These are phyloP conservation scores for Colletotrichum orbiculare DNA, from an alignment of 2,329 filamentous ascomycete genomes.

Conservation along the genomic window DNA sequence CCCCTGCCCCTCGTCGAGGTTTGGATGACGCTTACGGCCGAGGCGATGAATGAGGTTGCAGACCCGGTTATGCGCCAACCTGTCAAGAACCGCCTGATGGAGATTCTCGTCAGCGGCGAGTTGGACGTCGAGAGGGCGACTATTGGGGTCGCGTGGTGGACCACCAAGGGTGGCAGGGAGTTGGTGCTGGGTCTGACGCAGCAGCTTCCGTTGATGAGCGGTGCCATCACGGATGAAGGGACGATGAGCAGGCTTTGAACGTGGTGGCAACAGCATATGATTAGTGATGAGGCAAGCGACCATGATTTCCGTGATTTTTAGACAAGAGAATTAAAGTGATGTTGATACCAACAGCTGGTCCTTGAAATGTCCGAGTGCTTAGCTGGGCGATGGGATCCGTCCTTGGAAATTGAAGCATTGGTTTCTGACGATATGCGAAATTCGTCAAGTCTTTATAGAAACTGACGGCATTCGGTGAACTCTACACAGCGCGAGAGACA, in stretches of 20 bases:
- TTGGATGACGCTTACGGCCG: slow-evolving; percentile 80
- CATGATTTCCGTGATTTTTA: background rate
- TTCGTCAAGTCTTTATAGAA: no score
- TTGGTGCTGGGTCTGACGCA: slow-evolving; percentile 51
- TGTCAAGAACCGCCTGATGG: slow-evolving; percentile 80
- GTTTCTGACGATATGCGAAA: no score
- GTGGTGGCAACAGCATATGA: no score
- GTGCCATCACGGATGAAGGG: slow-evolving; percentile 55
- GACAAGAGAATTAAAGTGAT: no score
- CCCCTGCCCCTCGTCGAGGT: slow-evolving; percentile 78
- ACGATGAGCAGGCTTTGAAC: slow-evolving; percentile 49
- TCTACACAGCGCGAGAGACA: no score
- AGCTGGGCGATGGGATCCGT: no score
- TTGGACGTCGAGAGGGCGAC: slow-evolving; percentile 88
- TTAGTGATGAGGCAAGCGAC: background rate
- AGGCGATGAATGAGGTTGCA: slow-evolving; percentile 72
- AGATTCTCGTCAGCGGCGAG: slow-evolving; percentile 82
- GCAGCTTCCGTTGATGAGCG: slow-evolving; percentile 62
- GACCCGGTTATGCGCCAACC: slow-evolving; percentile 71
- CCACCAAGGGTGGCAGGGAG: slow-evolving; percentile 65
- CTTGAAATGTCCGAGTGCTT: no score
- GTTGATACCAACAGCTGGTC: no score
- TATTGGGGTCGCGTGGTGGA: slow-evolving; percentile 89
- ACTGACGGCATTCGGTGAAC: no score
- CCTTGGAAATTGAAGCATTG: no score